Conservation (phyloP, 768 basidiomycete species). For the Cyclocybe cylindracea region DNA sequence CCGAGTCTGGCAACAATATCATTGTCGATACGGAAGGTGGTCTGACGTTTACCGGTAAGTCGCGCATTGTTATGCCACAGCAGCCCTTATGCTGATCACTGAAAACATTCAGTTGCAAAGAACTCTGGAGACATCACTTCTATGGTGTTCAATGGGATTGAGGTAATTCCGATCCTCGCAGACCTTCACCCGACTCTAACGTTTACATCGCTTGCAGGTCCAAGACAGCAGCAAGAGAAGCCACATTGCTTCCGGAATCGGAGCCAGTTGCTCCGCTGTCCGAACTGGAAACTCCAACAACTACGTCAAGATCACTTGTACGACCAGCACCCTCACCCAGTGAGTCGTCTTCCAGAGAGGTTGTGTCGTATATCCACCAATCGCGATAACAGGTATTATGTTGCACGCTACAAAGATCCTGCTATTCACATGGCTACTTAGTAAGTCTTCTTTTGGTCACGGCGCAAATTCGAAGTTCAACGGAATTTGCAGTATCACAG, state of each 20-base stretch:
- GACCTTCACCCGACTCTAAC: background rate
- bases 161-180: constrained; percentile 14
- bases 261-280: constrained; percentile 29
- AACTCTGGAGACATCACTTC: constrained; percentile 36
- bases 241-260: constrained; percentile 32
- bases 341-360: constrained; percentile 8
- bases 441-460: constrained; percentile 14
- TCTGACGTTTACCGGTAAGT: constrained; percentile 33
- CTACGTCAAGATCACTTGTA: constrained; percentile 38
- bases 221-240: constrained; percentile 33
- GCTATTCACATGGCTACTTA: constrained; percentile 40
- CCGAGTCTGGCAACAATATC: constrained; percentile 28
- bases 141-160: constrained; percentile 34
- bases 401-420: constrained; percentile 33
- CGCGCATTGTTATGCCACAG: background rate
- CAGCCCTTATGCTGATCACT: background rate
- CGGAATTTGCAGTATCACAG: constrained; percentile 23
- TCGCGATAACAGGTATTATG: constrained; percentile 27
- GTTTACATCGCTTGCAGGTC: constrained; percentile 12
- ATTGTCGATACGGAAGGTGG: constrained; percentile 33
- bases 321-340: constrained; percentile 32
- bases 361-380: background rate
- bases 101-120: constrained; percentile 21
- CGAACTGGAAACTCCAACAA: constrained; percentile 32
- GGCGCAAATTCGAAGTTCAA: background rate